Evolutionary conservation across 352 stramenopile species (phyloP).

Genomic region (Peronospora farinosa): DNA sequence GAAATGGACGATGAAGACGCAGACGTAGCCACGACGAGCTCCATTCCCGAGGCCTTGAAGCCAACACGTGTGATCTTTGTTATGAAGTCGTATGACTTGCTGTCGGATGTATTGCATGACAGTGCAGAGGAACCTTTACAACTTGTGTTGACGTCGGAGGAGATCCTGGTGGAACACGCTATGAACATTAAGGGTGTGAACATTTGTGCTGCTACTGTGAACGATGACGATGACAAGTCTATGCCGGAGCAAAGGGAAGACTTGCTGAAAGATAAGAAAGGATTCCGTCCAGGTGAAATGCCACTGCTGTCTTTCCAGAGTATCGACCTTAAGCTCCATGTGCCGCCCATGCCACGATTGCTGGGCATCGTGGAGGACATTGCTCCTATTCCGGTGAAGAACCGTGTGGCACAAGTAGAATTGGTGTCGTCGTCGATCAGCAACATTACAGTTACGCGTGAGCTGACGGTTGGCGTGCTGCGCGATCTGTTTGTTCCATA

Average conservation of each 20-base stretch:
- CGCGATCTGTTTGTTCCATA: conserved; percentile 52
- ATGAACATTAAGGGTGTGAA: conserved; percentile 45
- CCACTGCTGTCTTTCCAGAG: conserved; percentile 35
- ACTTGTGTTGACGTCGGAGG: conserved; percentile 40
- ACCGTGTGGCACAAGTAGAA: conserved; percentile 39
- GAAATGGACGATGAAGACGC: conserved; percentile 23
- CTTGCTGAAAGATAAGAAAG: conserved; percentile 22
- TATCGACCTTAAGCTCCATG: conserved; percentile 41
- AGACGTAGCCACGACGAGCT: conserved; percentile 20
- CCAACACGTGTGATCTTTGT: conserved; percentile 35
- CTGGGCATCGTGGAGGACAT: conserved; percentile 54
- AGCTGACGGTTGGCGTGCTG: conserved; percentile 41
- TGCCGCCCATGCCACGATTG: conserved; percentile 49
- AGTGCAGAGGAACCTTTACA: conserved; percentile 37
- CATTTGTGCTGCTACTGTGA: conserved; percentile 35
- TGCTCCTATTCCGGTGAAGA: conserved; percentile 40
- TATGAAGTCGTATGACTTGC: conserved; percentile 34
- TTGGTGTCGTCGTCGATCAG: conserved; percentile 34
- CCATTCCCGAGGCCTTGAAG: conserved; percentile 19
- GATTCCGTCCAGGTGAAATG: conserved; percentile 21
- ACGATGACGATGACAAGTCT: conserved; percentile 10
- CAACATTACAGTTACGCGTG: conserved; percentile 35
- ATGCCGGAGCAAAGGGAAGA: conserved; percentile 22
- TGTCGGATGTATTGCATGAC: conserved; percentile 44
- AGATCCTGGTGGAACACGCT: conserved; percentile 45